phyloP scores from a whole-genome alignment of 108 stramenopile genomes.

The Conticribra guillardii region DNA sequence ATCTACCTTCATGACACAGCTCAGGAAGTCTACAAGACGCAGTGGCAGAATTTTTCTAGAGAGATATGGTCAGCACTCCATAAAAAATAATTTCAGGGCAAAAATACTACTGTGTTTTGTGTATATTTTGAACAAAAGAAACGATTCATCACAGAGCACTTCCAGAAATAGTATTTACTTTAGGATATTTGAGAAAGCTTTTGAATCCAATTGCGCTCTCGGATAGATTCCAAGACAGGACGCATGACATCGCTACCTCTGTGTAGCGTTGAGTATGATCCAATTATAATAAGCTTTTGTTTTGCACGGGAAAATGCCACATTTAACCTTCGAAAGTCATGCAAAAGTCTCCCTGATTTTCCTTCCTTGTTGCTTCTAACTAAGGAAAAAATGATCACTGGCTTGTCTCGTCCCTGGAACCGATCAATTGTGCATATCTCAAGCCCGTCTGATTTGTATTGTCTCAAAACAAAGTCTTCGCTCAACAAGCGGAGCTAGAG shows the following conservation, averaged over 20 bases:
- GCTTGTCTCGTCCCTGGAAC: slow-evolving; percentile 93
- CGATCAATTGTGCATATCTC: slow-evolving; percentile 91
- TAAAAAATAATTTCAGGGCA: too few relatives aligned
- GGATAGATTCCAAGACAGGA: slow-evolving; percentile 65
- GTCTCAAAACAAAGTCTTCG: slow-evolving; percentile 28
- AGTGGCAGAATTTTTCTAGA: too few relatives aligned
- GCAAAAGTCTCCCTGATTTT: slow-evolving; percentile 72
- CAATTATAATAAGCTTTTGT: slow-evolving; percentile 86
- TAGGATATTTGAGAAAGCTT: slow-evolving; percentile 1
- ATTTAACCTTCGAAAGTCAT: slow-evolving; percentile 85
- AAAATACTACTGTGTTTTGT: too few relatives aligned
- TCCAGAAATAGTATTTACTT: neutral
- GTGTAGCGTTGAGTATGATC: slow-evolving; percentile 71
- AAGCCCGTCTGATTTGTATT: slow-evolving; percentile 61
- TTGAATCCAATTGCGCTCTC: slow-evolving; percentile 36
- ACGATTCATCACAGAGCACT: too few relatives aligned
- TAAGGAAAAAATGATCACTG: slow-evolving; percentile 82
- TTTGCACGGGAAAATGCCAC: slow-evolving; percentile 93
- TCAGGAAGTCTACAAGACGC: too few relatives aligned
- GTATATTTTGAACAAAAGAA: too few relatives aligned
- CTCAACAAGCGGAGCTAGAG: slow-evolving; percentile 35
- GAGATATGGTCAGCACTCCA: too few relatives aligned
- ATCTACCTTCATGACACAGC: too few relatives aligned
- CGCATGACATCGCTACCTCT: slow-evolving; percentile 67
- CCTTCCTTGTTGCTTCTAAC: slow-evolving; percentile 81